Evolutionary conservation across 257 asterid species (phyloP).

Genomic region (Asclepias syriaca): DNA sequence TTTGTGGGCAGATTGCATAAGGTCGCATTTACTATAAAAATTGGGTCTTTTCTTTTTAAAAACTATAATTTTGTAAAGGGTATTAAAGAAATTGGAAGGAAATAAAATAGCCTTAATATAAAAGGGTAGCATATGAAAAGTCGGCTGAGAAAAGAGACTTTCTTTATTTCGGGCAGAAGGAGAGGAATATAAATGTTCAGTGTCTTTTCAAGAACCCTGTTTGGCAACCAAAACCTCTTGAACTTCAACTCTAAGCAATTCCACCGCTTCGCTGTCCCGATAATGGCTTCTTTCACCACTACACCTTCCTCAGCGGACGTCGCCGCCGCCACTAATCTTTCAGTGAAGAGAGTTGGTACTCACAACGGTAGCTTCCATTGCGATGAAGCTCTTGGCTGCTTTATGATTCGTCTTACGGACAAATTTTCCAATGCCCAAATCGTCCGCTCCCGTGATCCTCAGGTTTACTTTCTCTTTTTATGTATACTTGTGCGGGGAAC

Average conservation of each 20-base stretch:
- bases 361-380: constrained; percentile 98
- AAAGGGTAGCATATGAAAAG: not conserved
- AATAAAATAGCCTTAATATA: not conserved
- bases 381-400: constrained; percentile 96
- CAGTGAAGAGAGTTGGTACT: constrained; percentile 67
- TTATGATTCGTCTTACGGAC: constrained; percentile 82
- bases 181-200: not conserved
- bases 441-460: constrained; percentile 83
- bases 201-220: constrained; percentile 30
- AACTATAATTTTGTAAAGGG: no score
- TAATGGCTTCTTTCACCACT: constrained; percentile 44
- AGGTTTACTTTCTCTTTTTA: constrained; percentile 26
- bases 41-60: no score
- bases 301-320: constrained; percentile 19
- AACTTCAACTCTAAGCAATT: constrained; percentile 14
- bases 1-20: no score
- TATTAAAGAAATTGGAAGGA: not conserved
- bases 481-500: not conserved
- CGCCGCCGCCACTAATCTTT: not conserved
- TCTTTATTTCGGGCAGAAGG: not conserved
- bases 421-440: constrained; percentile 60
- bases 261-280: constrained; percentile 14
- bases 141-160: not conserved
- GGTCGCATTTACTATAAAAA: no score
- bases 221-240: constrained; percentile 30